Evolutionary conservation across 352 stramenopile genomes (phyloP), one percentile per base, ranked within the genome.

Genomic region (Phytophthora chlamydospora): DNA sequence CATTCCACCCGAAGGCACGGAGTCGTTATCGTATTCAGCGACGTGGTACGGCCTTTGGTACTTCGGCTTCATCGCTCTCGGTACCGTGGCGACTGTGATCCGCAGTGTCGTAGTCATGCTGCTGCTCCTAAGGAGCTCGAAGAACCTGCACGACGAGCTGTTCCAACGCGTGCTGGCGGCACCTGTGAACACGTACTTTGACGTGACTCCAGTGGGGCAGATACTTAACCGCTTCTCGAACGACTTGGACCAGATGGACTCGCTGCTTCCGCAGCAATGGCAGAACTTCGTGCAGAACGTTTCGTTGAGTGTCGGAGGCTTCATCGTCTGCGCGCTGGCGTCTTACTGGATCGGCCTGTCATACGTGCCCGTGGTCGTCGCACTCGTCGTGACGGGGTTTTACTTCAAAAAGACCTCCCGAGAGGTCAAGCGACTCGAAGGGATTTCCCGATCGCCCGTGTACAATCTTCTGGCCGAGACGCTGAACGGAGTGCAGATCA

Each of bases 381-480:
- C 63, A 1, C 63, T 63, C 33, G 31, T 63, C 12, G 9, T 58
- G 21, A 68, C 45, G 12, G 60, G 45, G 6, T 38, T 53, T 10
- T 68, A 57, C 58, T 97, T 96, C 71, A 86, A 97, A 44, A 73
- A 75, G 45, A 89, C 74, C 13, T 76, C 80, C 58, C 58, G 78
- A 6, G 94, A 98, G 60, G 68, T 98, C 10, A 97, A 98, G 76
- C 82, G 96, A 6, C 78, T 99, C 16, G 96, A 99, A 62, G 89
- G 85, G 9, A 68, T 98, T 41, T 77, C 58, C 0, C 58, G 49
- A 42, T 51, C 58, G n/a, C 49, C 49, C 5, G 58, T 61, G 11
- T 66, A 66, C 41, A 66, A 66, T 8, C 38, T 66, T 16, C 60
- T 66, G 14, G 42, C 48, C 10, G 48, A 66, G 38, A 55, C 58